A percentile compares a stretch with the other conserved stretches of the same genome.
These are phyloP conservation scores for Oryza punctata DNA, from an alignment of 176 grass and related monocot genomes.

Conservation along the genomic window DNA sequence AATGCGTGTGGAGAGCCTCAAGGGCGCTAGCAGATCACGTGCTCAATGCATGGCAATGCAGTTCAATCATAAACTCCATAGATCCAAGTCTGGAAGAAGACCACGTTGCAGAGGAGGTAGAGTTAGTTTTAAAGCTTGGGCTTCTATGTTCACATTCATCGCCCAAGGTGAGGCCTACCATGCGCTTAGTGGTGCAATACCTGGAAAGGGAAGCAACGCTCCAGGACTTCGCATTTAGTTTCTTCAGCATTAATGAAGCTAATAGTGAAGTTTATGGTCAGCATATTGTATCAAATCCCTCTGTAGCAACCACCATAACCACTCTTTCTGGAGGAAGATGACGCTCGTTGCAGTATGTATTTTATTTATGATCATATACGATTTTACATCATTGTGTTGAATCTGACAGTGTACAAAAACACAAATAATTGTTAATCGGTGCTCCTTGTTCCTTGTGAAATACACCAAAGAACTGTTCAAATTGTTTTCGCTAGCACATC, in stretches of 20 bases:
- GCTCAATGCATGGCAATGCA: neutral
- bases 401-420: neutral
- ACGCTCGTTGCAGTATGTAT: neutral
- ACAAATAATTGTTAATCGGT: too few species aligned
- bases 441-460: neutral
- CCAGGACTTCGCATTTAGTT: neutral
- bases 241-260: neutral
- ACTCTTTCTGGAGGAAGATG: slow-evolving; percentile 6
- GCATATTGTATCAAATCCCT: neutral
- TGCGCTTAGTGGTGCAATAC: slow-evolving; percentile 9
- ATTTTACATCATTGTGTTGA: too few species aligned
- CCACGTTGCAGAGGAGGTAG: neutral
- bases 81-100: neutral
- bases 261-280: neutral
- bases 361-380: too few species aligned
- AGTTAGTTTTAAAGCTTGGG: neutral
- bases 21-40: neutral
- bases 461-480: neutral
- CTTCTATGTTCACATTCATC: neutral
- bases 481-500: neutral
- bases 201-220: neutral
- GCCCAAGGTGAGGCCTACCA: neutral
- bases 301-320: neutral
- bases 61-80: neutral
- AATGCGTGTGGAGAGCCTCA: neutral